phyloP scores from a whole-genome alignment of 306 rosid genomes.

The Cicer cuneatum region DNA sequence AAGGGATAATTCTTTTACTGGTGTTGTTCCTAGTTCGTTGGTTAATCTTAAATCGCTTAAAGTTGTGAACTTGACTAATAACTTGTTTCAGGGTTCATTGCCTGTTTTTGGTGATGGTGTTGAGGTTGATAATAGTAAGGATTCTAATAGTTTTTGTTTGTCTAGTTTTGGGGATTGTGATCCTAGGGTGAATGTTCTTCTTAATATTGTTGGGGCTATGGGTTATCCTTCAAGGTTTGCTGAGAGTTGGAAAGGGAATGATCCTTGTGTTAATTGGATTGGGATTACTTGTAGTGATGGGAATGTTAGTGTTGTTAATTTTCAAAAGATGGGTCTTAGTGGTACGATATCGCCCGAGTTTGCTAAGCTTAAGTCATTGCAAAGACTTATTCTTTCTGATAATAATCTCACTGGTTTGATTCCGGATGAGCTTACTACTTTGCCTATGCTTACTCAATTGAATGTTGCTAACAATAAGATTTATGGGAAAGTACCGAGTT shows the following conservation, averaged over 20 bases:
- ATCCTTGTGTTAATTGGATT: conserved; percentile 77
- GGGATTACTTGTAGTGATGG: conserved; percentile 71
- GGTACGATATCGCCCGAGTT: conserved; percentile 72
- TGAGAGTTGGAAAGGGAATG: conserved; percentile 76
- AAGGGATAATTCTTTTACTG: conserved; percentile 78
- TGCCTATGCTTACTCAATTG: conserved; percentile 62
- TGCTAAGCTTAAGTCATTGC: conserved; percentile 60
- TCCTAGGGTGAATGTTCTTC: conserved; percentile 59
- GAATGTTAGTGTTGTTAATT: conserved; percentile 66
- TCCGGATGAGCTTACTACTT: conserved; percentile 64
- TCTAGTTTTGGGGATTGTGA: conserved; percentile 67
- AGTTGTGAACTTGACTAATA: conserved; percentile 77
- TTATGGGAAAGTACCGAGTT: conserved; percentile 68
- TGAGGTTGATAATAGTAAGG: conserved; percentile 64
- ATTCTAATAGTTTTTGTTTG: conserved; percentile 73
- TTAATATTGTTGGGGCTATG: conserved; percentile 58
- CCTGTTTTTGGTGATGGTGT: conserved; percentile 63
- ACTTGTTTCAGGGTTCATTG: conserved; percentile 70
- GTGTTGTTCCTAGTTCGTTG: conserved; percentile 74
- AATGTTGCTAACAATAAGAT: conserved; percentile 73
- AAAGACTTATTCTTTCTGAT: conserved; percentile 67
- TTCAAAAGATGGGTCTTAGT: conserved; percentile 76
- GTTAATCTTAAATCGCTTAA: conserved; percentile 56
- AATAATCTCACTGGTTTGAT: conserved; percentile 74
- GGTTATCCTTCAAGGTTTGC: conserved; percentile 77